Evolutionary conservation across 1,284 basidiomycete genomes (phyloP).

Genomic region (Ceratobasidium sp.): DNA sequence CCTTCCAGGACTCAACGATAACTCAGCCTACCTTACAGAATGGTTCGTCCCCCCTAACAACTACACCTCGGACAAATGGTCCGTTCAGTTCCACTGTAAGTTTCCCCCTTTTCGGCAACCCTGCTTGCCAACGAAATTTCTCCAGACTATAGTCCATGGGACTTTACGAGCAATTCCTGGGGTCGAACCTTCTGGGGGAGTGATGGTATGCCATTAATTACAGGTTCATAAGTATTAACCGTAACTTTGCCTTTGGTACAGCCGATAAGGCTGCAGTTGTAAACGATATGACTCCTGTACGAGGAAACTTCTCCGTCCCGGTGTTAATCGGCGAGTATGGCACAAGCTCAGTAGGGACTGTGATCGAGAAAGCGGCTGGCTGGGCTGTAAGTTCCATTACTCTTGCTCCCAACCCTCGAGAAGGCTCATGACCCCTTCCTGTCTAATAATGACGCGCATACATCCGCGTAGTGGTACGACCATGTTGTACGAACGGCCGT

Average conservation of each 20-base stretch:
- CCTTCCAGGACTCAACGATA: constrained; percentile 31
- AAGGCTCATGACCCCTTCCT: too few species aligned
- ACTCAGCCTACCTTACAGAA: constrained; percentile 19
- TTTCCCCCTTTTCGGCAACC: background rate
- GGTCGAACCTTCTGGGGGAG: constrained; percentile 46
- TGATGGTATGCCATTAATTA: constrained; percentile 16
- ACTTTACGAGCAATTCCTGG: constrained; percentile 46
- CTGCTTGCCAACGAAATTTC: background rate
- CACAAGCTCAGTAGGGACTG: constrained; percentile 18
- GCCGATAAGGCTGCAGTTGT: constrained; percentile 45
- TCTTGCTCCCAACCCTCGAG: too few species aligned
- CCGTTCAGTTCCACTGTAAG: constrained; percentile 46
- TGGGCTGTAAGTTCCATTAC: constrained; percentile 43
- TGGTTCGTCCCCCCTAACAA: constrained; percentile 31
- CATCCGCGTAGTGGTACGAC: constrained; percentile 40
- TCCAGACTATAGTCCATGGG: constrained; percentile 44
- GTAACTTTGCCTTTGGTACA: background rate
- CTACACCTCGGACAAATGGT: constrained; percentile 43
- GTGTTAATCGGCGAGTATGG: constrained; percentile 45
- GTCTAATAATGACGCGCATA: background rate
- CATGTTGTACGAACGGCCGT: constrained; percentile 43
- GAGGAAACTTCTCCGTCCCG: constrained; percentile 46
- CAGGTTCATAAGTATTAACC: too few species aligned
- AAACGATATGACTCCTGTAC: constrained; percentile 34
- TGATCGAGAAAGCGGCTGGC: constrained; percentile 44